Evolutionary conservation across 495 filamentous ascomycete genomes (phyloP).

Genomic region (Chlorociboria aeruginascens): DNA sequence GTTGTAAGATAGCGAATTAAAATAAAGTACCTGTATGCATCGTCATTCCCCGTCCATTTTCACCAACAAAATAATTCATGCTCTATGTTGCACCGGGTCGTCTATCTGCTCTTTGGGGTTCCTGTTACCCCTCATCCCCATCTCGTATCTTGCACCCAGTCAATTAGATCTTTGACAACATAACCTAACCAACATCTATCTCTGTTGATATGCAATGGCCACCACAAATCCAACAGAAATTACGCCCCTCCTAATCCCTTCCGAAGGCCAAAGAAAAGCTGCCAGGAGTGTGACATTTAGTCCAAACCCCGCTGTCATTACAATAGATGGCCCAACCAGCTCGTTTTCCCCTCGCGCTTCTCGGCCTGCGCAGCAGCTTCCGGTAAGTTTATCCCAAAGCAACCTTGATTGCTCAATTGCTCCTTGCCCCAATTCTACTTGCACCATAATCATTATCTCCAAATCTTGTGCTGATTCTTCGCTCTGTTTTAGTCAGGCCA

Average conservation of each 20-base stretch:
- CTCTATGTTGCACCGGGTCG: too few species aligned
- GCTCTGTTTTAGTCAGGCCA: slow-evolving; percentile 30
- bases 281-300: slow-evolving; percentile 59
- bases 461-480: slow-evolving; percentile 14
- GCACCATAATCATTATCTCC: too few species aligned
- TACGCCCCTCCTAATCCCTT: slow-evolving; percentile 9
- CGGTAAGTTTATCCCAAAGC: slow-evolving; percentile 30
- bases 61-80: too few species aligned
- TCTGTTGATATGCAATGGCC: slow-evolving; percentile 5
- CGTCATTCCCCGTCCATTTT: too few species aligned
- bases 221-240: slow-evolving; percentile 3
- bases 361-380: slow-evolving; percentile 23
- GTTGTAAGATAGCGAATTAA: too few species aligned
- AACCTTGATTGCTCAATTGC: too few species aligned
- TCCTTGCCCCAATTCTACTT: too few species aligned
- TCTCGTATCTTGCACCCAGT: too few species aligned
- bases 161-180: too few species aligned
- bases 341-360: not conserved
- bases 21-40: too few species aligned
- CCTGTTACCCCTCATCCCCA: too few species aligned
- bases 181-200: not conserved
- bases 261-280: slow-evolving; percentile 6
- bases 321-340: slow-evolving; percentile 33
- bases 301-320: slow-evolving; percentile 48
- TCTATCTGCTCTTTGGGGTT: too few species aligned